These are phyloP conservation scores for Quercus bicolor DNA, from an alignment of 306 rosid genomes.

Conservation along the genomic window DNA sequence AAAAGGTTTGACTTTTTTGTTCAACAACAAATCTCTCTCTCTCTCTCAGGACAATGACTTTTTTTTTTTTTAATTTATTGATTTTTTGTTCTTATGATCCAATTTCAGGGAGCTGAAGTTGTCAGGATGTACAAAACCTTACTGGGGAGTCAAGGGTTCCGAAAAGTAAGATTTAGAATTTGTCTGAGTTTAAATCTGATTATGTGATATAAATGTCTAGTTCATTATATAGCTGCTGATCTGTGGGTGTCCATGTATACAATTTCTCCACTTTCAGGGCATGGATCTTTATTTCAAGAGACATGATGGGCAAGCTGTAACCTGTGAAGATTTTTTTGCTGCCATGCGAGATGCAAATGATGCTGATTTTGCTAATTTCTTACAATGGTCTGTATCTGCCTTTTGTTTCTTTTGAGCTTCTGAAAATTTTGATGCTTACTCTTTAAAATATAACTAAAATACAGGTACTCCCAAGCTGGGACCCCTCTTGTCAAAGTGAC, in stretches of 20 bases:
- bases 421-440: constrained; percentile 12
- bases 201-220: constrained; percentile 6
- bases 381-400: constrained; percentile 48
- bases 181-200: constrained; percentile 17
- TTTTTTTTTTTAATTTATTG: neutral
- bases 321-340: constrained; percentile 92
- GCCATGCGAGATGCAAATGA: constrained; percentile 95
- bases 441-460: constrained; percentile 5
- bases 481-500: constrained; percentile 76
- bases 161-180: constrained; percentile 59
- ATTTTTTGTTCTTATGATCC: constrained; percentile 33
- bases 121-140: constrained; percentile 99
- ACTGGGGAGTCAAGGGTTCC: constrained; percentile 85
- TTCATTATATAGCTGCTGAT: constrained; percentile 9
- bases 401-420: constrained; percentile 11
- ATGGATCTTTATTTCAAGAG: constrained; percentile 98
- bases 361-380: constrained; percentile 95
- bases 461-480: constrained; percentile 99
- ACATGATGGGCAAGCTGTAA: constrained; percentile 98
- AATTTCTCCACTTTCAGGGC: constrained; percentile 56
- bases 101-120: constrained; percentile 96
- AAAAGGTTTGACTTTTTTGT: constrained; percentile 62
- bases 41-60: constrained; percentile 7
- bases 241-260: constrained; percentile 11
- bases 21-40: constrained; percentile 13